Base-by-base conservation (phyloP, 2,329 filamentous ascomycete species). In the Dactylellina parvicollis region DNA sequence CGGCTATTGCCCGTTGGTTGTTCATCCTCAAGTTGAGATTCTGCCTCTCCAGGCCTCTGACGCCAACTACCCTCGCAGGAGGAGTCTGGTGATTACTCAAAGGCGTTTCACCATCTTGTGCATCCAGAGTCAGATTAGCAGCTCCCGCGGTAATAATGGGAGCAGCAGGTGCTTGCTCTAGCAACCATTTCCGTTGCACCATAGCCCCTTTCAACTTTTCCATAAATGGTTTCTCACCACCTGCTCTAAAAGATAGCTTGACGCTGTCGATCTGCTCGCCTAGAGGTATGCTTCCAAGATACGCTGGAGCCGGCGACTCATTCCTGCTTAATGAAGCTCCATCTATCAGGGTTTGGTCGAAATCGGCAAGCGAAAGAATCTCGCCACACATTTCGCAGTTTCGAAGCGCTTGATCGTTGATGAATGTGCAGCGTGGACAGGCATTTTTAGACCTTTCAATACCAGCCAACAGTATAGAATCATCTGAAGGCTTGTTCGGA, bases 161-260 rank as follows among this genome's bases (percentile, higher is more conserved):
- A 16, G 95, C 88, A 0, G 94, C 92, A 0, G 95, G 95, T 0
- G 95, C 95, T 78, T 91, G 89, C 64, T 95, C 90, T 0, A 97
- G 85, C 2, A 99, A 85, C 95, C 95, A 99, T 83, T 98, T 98
- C 12, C 95, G 87, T 80, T 99, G 95, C 1, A 92, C 89, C 81
- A 98, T 86, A 7, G 92, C 90, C 4, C 88, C 88, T 78, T 96
- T 98, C 1, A 99, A 84, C 50, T 93, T 86, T 77, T 98, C 95
- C 76, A 91, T 88, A 76, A 99, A 96, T 4, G 92, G 89, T 81
- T 92, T 94, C 73, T 93, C 94, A 0, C 95, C 95, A 1, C 94
- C 93, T 32, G 85, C 87, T 30, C 95, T 89, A 77, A 99, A 99
- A 0, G 95, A 98, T 38, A 99, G 83, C 80, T 97, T 99, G 77